A percentile compares a stretch with the other conserved stretches of the same genome.
Conservation (phyloP, 2,329 filamentous ascomycete species). For the Fusarium sp. region DNA sequence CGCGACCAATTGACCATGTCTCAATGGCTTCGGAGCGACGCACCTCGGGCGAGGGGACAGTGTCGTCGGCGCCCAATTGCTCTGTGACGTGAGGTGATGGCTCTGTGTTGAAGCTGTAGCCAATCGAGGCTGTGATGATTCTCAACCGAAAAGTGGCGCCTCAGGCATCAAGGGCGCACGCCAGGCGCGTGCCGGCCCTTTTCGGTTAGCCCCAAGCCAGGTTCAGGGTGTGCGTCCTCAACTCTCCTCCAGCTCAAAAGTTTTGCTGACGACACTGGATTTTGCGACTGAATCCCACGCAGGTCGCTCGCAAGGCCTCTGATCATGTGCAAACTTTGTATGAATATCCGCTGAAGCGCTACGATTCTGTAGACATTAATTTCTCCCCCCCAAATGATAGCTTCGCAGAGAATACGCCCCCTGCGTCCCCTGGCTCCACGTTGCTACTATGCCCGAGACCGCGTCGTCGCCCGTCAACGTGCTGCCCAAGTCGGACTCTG, state of each 20-base stretch:
- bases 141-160: conserved; percentile 44
- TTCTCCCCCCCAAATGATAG: conserved; percentile 68
- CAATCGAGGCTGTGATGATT: conserved; percentile 50
- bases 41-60: conserved; percentile 50
- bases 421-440: conserved; percentile 56
- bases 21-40: conserved; percentile 2
- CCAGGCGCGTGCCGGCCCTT: conserved; percentile 41
- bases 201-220: conserved; percentile 42
- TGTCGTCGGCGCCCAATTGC: conserved; percentile 52
- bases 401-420: conserved; percentile 66
- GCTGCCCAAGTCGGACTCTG: conserved; percentile 47
- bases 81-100: conserved; percentile 48
- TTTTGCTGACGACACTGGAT: conserved; percentile 64
- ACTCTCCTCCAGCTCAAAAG: conserved; percentile 53
- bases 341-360: conserved; percentile 58
- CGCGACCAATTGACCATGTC: conserved; percentile 19
- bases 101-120: conserved; percentile 46
- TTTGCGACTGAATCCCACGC: conserved; percentile 57
- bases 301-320: conserved; percentile 60
- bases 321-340: conserved; percentile 67
- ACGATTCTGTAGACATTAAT: conserved; percentile 66
- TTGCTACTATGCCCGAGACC: conserved; percentile 69
- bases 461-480: conserved; percentile 68
- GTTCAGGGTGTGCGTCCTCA: conserved; percentile 42
- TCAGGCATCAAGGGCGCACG: conserved; percentile 47